A percentile compares a stretch with the other conserved stretches of the same genome.
Evolutionary conservation across 208 protist species (phyloP).

Genomic region (Trypanosoma caninum): DNA sequence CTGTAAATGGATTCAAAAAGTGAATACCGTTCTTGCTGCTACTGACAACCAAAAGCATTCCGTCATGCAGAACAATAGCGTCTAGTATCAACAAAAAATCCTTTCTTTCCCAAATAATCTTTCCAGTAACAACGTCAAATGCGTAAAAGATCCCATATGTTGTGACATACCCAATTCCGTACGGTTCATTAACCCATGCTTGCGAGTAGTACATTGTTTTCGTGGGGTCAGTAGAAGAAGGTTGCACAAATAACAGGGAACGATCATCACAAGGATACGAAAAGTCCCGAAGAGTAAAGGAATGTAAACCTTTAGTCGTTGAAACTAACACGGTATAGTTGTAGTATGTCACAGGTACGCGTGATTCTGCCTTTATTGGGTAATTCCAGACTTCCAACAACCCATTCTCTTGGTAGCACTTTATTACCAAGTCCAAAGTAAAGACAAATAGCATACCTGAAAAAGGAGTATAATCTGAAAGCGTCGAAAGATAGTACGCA

Average conservation of each 20-base stretch:
- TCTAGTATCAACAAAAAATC: conserved; percentile 1
- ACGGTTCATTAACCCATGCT: conserved; percentile 19
- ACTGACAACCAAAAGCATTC: conserved; percentile 7
- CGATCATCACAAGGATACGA: conserved; percentile 21
- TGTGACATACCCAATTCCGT: conserved; percentile 21
- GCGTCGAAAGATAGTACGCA: conserved; percentile 9
- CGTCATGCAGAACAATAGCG: conserved; percentile 1
- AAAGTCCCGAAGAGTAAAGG: conserved; percentile 8
- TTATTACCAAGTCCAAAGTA: background rate
- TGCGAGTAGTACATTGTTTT: background rate
- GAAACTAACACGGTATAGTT: conserved; percentile 23
- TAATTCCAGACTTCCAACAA: conserved; percentile 17
- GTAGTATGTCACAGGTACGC: conserved; percentile 21
- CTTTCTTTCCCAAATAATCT: conserved; percentile 12
- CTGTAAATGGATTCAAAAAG: conserved; percentile 26
- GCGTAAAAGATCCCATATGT: conserved; percentile 16
- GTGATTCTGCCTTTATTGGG: background rate
- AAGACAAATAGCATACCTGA: conserved; percentile 15
- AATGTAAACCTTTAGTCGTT: conserved; percentile 1
- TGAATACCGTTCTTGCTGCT: background rate
- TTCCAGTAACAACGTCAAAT: conserved; percentile 13
- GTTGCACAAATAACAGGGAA: background rate
- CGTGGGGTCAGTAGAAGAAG: background rate
- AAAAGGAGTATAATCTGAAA: conserved; percentile 8
- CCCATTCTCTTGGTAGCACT: conserved; percentile 7